Percentiles rank a stretch among this genome's conserved stretches.
These are phyloP conservation scores for Fusarium redolens DNA, from an alignment of 2,329 filamentous ascomycete genomes.

Conservation along the genomic window DNA sequence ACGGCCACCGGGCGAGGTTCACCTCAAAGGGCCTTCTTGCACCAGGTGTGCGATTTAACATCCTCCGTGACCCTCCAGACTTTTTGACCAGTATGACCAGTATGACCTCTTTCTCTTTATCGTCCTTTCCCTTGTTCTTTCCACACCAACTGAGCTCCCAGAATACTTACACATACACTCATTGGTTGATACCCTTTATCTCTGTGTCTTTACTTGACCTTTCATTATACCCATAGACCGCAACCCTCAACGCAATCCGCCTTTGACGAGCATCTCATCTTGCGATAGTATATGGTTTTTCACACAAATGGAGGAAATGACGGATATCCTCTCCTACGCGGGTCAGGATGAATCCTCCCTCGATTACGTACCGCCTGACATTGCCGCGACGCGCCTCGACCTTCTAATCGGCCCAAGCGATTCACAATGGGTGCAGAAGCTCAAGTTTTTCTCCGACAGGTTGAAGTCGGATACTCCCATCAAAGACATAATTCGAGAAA, in stretches of 20 bases:
- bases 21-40: neutral
- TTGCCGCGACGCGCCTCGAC: conserved; percentile 29
- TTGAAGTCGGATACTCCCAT: conserved; percentile 44
- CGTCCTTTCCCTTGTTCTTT: neutral
- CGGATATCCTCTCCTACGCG: neutral
- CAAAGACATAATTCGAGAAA: conserved; percentile 46
- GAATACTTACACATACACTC: neutral
- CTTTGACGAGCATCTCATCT: neutral
- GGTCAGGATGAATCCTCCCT: neutral
- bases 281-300: neutral
- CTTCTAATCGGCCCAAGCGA: conserved; percentile 40
- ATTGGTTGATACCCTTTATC: neutral
- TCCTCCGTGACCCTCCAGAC: neutral
- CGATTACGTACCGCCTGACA: neutral
- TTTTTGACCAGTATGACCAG: neutral
- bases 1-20: neutral
- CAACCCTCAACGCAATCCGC: neutral
- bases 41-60: conserved; percentile 23
- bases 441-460: conserved; percentile 46
- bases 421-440: conserved; percentile 41
- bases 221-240: conserved; percentile 10
- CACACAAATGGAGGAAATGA: neutral
- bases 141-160: neutral
- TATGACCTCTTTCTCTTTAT: conserved; percentile 15
- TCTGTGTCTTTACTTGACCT: neutral